phyloP scores from a whole-genome alignment of 305 asterid genomes.

The Fraxinus angustifolia region DNA sequence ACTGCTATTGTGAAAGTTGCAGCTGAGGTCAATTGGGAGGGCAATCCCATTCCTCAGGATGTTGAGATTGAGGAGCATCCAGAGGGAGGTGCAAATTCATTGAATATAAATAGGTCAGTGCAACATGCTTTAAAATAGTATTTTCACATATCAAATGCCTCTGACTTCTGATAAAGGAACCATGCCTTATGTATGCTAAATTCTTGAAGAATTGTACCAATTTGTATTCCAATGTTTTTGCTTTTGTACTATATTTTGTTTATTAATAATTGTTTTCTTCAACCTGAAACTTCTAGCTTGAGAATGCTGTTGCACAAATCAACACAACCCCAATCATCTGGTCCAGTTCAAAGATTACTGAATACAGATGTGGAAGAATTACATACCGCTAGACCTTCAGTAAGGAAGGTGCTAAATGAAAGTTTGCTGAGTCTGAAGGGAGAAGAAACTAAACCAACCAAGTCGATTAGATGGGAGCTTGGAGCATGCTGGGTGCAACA shows the following conservation, averaged over 20 bases:
- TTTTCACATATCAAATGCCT: slow-evolving; percentile 3
- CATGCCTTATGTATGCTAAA: slow-evolving; percentile 15
- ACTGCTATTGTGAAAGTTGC: slow-evolving; percentile 72
- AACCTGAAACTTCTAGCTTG: slow-evolving; percentile 49
- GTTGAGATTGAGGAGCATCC: slow-evolving; percentile 75
- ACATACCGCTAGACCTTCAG: slow-evolving; percentile 39
- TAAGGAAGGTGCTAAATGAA: slow-evolving; percentile 54
- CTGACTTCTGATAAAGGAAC: background rate
- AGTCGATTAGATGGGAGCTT: slow-evolving; percentile 86
- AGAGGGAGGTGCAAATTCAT: slow-evolving; percentile 87
- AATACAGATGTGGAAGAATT: slow-evolving; percentile 54
- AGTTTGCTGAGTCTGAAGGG: slow-evolving; percentile 55
- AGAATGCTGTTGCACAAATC: slow-evolving; percentile 76
- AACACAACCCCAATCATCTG: slow-evolving; percentile 46
- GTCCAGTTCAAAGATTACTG: slow-evolving; percentile 58
- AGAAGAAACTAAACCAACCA: slow-evolving; percentile 43
- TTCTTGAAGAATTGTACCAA: background rate
- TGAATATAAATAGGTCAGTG: slow-evolving; percentile 71
- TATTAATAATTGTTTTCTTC: slow-evolving; percentile 21
- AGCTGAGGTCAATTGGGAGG: slow-evolving; percentile 59
- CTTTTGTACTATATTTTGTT: slow-evolving; percentile 7
- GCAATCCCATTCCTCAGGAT: slow-evolving; percentile 54
- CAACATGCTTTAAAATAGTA: slow-evolving; percentile 4
- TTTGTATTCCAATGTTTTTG: slow-evolving; percentile 2
- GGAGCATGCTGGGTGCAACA: slow-evolving; percentile 97